Base-by-base conservation (phyloP, 345 rosid genomes). In the Ricinus communis region DNA sequence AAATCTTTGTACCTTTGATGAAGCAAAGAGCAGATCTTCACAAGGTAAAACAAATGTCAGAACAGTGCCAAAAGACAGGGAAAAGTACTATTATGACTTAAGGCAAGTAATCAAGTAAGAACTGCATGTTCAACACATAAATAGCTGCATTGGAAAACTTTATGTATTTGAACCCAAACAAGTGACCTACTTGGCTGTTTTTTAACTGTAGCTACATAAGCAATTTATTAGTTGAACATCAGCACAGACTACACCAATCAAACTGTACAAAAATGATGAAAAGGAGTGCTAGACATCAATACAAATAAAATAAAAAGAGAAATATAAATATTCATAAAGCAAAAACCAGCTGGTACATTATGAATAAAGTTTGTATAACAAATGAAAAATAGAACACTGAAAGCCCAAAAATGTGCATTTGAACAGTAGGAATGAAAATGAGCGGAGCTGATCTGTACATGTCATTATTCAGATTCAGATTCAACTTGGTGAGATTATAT, bases 1-100 rank as follows among this genome's bases (percentile, higher is more conserved):
- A 96, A 96, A 64, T 93, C 99, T 71, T 84, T 89, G 86, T 91
- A 96, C 78, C 99, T 83, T 84, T 93, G 99, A 81, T 96, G 98
- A 82, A 96, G 96, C 84, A 96, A 77, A 30, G 99, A 96, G 84
- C 98, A 96, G 68, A 96, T 85, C 99, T 92, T 80, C 55, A 71
- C 72, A 50, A 78, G 70, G 80, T 31, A 76, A n/a, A 41, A 62
- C 58, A 78, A 62, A 52, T 57, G 60, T 84, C 45, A 77, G 71
- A 60, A 52, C 61, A 67, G 30, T 27, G 27, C 58, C 56, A 31
- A 30, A n/a, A 50, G 56, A 58, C 66, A 62, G 54, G 19, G 28
- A 62, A n/a, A 58, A 30, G 8, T 22, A 59, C 56, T n/a, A 66
- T 22, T 55, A 38, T 19, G 54, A 31, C 28, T 47, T 27, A 13